phyloP scores from a whole-genome alignment of 805 yeast genomes.

The Ogataea pilisensis region DNA sequence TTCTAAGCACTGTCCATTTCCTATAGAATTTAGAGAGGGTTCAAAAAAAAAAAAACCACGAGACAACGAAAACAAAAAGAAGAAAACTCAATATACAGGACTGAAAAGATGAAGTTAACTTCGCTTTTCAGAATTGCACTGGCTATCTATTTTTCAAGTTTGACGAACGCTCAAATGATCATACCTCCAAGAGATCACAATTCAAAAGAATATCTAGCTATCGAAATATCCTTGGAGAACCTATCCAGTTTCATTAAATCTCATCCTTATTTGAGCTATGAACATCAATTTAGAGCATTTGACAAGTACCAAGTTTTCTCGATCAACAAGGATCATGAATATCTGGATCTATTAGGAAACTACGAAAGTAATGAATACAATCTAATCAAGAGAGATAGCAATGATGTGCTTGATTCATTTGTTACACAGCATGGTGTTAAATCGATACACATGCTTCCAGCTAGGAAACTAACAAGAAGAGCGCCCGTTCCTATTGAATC shows the following conservation, averaged over 20 bases:
- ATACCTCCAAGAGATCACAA: constrained; percentile 43
- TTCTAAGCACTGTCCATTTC: too few species aligned
- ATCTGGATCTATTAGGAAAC: constrained; percentile 33
- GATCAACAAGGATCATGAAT: constrained; percentile 35
- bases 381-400: constrained; percentile 30
- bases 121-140: constrained; percentile 2
- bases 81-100: too few species aligned
- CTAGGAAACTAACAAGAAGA: constrained; percentile 51
- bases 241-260: constrained; percentile 32
- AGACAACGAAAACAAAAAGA: too few species aligned
- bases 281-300: constrained; percentile 60
- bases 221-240: constrained; percentile 43
- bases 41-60: too few species aligned
- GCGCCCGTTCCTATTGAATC: constrained; percentile 45
- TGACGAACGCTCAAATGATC: neutral
- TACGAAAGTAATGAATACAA: constrained; percentile 28
- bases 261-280: constrained; percentile 50
- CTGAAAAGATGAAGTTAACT: constrained; percentile 3
- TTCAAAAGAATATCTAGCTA: constrained; percentile 53
- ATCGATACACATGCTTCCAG: constrained; percentile 53
- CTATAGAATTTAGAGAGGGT: too few species aligned
- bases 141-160: neutral
- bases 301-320: constrained; percentile 69
- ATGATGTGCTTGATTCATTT: constrained; percentile 24
- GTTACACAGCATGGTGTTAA: constrained; percentile 32